Evolutionary conservation across 371 early-diverging fungal species (phyloP), one percentile per base, ranked within the genome.

Genomic region (Nematocida ironsii): DNA sequence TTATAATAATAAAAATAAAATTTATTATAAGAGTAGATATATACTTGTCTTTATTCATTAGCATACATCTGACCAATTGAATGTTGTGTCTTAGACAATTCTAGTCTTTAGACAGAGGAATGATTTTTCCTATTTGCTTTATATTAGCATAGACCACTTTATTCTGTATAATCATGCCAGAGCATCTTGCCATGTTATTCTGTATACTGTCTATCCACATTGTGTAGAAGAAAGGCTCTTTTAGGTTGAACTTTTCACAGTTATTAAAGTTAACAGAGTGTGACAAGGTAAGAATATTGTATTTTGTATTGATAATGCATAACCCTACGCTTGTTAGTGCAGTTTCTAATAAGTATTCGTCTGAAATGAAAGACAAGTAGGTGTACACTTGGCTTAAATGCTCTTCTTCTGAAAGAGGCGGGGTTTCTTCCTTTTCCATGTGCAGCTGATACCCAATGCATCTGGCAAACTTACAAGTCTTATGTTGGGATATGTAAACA

Each of bases 131-230:
- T 11, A 20, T 56, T 44, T 78, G 80, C 7, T 42, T 13, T 20
- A 70, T 47, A 40, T 67, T 45, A 4, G 80, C 80, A 70, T 68
- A 61, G 4, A 78, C 71, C 69, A 5, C 44, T 11, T 56, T n/a
- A 20, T 70, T 60, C 56, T 78, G 80, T 6, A 78, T 58, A 16
- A 78, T 67, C 33, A 55, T 48, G 4, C 80, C 80, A 13, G 56
- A 50, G 40, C 80, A 78, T n/a, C 9, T 47, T n/a, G 71, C 80
- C 18, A 42, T 67, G 62, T 78, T 78, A 50, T 78, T 56, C n/a
- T 60, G n/a, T 18, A 78, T 60, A 27, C 44, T 56, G 9, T 78
- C 33, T 6, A 78, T 40, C 7, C 11, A 9, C 16, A 78, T 60
- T 13, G 57, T 55, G 54, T 56, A 78, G 64, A 78, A 78, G 58